Evolutionary conservation across 495 filamentous ascomycete species (phyloP).

Genomic region (Neurospora sp.): DNA sequence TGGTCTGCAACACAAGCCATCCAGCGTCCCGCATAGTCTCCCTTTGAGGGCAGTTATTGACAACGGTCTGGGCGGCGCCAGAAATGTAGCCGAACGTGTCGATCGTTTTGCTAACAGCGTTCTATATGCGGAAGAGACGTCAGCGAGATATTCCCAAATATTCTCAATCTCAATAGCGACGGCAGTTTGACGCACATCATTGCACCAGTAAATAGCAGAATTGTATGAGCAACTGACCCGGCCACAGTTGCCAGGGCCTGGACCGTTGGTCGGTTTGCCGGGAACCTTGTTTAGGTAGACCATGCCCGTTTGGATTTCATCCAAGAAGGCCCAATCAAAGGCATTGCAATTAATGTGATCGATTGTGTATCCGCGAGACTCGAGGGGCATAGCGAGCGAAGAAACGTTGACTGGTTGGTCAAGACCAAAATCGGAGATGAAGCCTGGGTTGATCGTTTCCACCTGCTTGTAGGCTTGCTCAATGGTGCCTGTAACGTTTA

Average conservation of each 20-base stretch:
- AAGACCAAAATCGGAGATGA: not conserved
- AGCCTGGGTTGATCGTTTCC: constrained; percentile 6
- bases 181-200: constrained; percentile 11
- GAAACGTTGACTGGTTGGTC: not conserved
- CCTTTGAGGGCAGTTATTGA: not conserved
- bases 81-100: not conserved
- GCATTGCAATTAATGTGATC: not conserved
- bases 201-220: constrained; percentile 22
- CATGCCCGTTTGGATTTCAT: constrained; percentile 19
- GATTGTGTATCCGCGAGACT: not conserved
- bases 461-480: constrained; percentile 3
- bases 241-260: constrained; percentile 15
- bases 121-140: not conserved
- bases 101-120: not conserved
- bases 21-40: not conserved
- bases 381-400: not conserved
- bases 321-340: not conserved
- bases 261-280: constrained; percentile 3
- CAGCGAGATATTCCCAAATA: not conserved
- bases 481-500: constrained; percentile 7
- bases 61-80: not conserved
- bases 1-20: not conserved
- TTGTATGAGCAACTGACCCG: constrained; percentile 17
- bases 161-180: not conserved
- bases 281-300: constrained; percentile 8